Conservation (phyloP, 331 rosid species). For the Telfairia occidentalis region DNA sequence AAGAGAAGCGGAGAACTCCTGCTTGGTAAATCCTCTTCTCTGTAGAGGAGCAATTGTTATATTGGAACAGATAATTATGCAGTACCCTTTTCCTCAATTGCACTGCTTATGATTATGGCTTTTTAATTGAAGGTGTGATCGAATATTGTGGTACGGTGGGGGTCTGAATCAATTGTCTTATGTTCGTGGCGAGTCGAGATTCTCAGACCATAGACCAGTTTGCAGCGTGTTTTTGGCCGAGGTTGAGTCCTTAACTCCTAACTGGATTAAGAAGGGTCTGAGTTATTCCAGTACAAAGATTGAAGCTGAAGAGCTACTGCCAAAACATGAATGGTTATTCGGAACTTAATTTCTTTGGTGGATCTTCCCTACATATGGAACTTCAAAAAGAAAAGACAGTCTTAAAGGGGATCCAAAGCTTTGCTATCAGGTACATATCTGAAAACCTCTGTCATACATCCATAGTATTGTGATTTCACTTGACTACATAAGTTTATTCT, state of each 20-base stretch:
- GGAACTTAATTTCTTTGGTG: background rate
- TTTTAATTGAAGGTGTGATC: constrained; percentile 14
- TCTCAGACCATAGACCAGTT: constrained; percentile 20
- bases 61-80: background rate
- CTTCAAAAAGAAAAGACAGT: background rate
- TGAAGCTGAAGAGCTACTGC: constrained; percentile 16
- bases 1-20: constrained; percentile 18
- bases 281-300: constrained; percentile 6
- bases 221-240: constrained; percentile 13
- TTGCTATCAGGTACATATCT: background rate
- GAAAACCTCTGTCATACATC: background rate
- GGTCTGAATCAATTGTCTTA: constrained; percentile 13
- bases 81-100: background rate
- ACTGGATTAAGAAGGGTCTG: constrained; percentile 3
- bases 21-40: constrained; percentile 14
- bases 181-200: constrained; percentile 15
- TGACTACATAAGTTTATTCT: background rate
- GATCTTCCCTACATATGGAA: background rate
- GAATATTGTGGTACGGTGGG: constrained; percentile 14
- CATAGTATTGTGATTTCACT: background rate
- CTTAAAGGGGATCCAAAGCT: background rate
- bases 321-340: constrained; percentile 8
- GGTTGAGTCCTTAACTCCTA: background rate
- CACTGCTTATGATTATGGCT: background rate
- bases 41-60: background rate